Percentiles rank a stretch among this genome's conserved stretches.
Evolutionary conservation across 176 grass and related monocot species (phyloP).

Genomic region (Zea mays): Zm-B73-REFERENCE-NAM-5.0 NC_050101.1:175256001-175256500

Average conservation of each 20-base stretch:
- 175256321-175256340: background rate
- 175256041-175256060: conserved; percentile 62
- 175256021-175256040: conserved; percentile 76
- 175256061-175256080: conserved; percentile 61
- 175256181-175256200: conserved; percentile 23
- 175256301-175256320: conserved; percentile 7
- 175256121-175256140: background rate
- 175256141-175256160: conserved; percentile 18
- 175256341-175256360: background rate
- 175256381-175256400: background rate
- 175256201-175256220: conserved; percentile 5
- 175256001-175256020: conserved; percentile 71
- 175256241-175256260: background rate
- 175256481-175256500: background rate
- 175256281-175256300: background rate
- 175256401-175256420: background rate
- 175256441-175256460: background rate
- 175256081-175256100: conserved; percentile 30
- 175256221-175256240: conserved; percentile 7
- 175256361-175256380: background rate
- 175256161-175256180: conserved; percentile 24
- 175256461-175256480: background rate
- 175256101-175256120: conserved; percentile 13
- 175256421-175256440: background rate
- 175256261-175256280: background rate